Conservation (phyloP, 1,139 yeast species). For the Maudiozyma humilis region DNA sequence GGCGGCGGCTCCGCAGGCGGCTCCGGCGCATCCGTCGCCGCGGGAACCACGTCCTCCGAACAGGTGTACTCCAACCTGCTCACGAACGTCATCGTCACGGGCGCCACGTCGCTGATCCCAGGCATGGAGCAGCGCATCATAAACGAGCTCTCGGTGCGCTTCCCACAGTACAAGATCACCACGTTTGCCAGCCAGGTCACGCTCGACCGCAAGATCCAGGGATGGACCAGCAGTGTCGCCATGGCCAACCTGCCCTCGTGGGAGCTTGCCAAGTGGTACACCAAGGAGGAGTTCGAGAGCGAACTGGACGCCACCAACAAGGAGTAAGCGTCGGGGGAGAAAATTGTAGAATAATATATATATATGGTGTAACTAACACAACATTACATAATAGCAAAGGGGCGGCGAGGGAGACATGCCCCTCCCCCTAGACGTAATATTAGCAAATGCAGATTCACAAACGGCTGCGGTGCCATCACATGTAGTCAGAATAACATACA, state of each 20-base stretch:
- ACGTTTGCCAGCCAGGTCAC: slow-evolving; percentile 28
- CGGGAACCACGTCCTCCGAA: slow-evolving; percentile 11
- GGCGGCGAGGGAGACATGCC: not conserved
- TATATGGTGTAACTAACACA: not conserved
- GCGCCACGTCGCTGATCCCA: slow-evolving; percentile 51
- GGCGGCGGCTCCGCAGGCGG: not conserved
- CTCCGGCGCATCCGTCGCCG: not conserved
- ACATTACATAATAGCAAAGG: not conserved
- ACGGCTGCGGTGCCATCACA: no score
- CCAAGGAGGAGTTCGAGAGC: slow-evolving; percentile 16
- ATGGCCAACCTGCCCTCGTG: slow-evolving; percentile 26
- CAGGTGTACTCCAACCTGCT: slow-evolving; percentile 30
- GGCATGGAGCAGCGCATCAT: slow-evolving; percentile 57
- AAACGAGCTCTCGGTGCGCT: slow-evolving; percentile 38
- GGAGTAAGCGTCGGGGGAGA: not conserved
- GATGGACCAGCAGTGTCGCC: slow-evolving; percentile 26
- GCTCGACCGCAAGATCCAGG: slow-evolving; percentile 26
- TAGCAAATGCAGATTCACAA: no score
- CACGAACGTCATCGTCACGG: slow-evolving; percentile 59
- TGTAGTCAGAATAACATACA: no score
- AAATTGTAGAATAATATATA: not conserved
- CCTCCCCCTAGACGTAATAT: no score
- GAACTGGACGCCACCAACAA: not conserved
- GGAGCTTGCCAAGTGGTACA: slow-evolving; percentile 27
- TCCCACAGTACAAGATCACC: slow-evolving; percentile 29